phyloP scores from a whole-genome alignment of 768 basidiomycete genomes.

The Bullera alba region DNA sequence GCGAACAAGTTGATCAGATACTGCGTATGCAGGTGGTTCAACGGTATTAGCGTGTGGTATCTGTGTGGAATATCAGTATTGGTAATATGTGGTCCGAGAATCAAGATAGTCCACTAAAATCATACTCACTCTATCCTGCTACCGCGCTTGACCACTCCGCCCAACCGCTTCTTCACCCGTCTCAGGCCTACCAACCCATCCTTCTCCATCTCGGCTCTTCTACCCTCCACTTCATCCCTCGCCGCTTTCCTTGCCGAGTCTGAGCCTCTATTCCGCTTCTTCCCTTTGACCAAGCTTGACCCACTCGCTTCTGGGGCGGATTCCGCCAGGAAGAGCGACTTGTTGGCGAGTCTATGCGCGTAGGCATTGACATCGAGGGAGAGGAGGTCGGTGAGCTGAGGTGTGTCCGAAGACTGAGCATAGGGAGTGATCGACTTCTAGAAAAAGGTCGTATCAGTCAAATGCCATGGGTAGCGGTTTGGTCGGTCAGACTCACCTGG shows the following conservation, averaged over 20 bases:
- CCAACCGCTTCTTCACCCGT: slow-evolving; percentile 21
- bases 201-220: slow-evolving; percentile 4
- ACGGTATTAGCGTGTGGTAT: slow-evolving; percentile 29
- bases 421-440: background rate
- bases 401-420: background rate
- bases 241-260: slow-evolving; percentile 5
- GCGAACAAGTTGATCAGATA: slow-evolving; percentile 27
- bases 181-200: slow-evolving; percentile 13
- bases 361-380: slow-evolving; percentile 21
- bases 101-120: background rate
- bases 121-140: slow-evolving; percentile 15
- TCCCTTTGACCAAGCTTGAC: slow-evolving; percentile 19
- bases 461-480: background rate
- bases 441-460: background rate
- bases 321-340: slow-evolving; percentile 18
- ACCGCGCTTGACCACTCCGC: slow-evolving; percentile 2
- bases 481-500: slow-evolving; percentile 7
- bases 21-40: slow-evolving; percentile 33
- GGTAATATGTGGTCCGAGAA: background rate
- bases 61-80: slow-evolving; percentile 10
- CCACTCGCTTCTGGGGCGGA: background rate
- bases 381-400: slow-evolving; percentile 10
- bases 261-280: slow-evolving; percentile 28
- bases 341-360: slow-evolving; percentile 26
- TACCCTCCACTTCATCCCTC: slow-evolving; percentile 4